Evolutionary conservation across 805 yeast species (phyloP), one percentile per base, ranked within the genome.

Genomic region (Osmozyma mogii): DNA sequence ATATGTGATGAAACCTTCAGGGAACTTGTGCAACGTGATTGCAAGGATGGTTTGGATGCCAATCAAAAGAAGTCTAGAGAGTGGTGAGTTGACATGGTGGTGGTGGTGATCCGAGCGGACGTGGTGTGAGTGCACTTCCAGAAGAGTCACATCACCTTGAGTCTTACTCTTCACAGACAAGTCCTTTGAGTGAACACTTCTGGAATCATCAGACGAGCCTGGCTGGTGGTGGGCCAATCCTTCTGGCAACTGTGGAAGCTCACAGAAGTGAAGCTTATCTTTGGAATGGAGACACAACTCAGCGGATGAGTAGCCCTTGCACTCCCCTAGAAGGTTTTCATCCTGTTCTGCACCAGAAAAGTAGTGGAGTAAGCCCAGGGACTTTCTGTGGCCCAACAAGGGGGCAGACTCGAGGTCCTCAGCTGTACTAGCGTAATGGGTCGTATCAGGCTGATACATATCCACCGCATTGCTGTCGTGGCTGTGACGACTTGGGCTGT

Each of bases 41-140:
- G 95, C 97, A 29, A 88, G 52, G 5, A 88, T 76, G 0, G 97
- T 89, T 52, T 92, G 96, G 14, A 92, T 52, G 3, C 96, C 96
- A 34, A 89, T 85, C 4, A 94, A 73, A 8, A 89, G 56, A n/a
- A 89, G 57, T 34, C 84, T 68, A 0, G 94, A 78, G 11, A 79
- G 58, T 1, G 92, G 88, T 0, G 95, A 75, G 33, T 74, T 76
- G 13, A 83, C 67, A 45, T 81, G 84, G 51, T 85, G 95, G 47
- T 82, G 94, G 44, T 84, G 94, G 43, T 72, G 72, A 22, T 55
- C 52, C 5, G 35, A 37, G 6, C 32, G 21, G 17, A 13, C 22
- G 22, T 41, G 45, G 18, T 29, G 38, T 5, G 32, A 22, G 23
- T 41, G 45, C n/a, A n/a, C n/a, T n/a, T n/a, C n/a, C n/a, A n/a